These are phyloP conservation scores for Pistacia vera DNA, from an alignment of 345 rosid species.

Conservation along the genomic window DNA sequence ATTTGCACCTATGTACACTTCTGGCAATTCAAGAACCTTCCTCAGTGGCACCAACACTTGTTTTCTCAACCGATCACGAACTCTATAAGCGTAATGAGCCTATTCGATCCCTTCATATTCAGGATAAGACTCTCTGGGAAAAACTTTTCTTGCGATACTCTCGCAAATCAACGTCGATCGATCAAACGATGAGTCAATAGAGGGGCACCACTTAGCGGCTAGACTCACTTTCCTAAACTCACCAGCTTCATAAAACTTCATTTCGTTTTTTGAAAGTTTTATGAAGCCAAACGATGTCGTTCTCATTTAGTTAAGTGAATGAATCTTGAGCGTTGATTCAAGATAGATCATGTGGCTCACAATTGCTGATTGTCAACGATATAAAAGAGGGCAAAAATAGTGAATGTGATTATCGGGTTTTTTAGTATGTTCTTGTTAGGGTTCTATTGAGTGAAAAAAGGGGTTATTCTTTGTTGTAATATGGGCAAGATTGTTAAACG, in stretches of 20 bases:
- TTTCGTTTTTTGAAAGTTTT: constrained; percentile 20
- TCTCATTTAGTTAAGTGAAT: too few species aligned
- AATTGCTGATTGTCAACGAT: too few species aligned
- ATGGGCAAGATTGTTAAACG: too few species aligned
- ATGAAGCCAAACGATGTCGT: too few species aligned
- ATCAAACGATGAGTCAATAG: constrained; percentile 59
- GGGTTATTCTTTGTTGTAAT: too few species aligned
- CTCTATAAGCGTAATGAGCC: constrained; percentile 61
- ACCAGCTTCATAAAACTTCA: constrained; percentile 32
- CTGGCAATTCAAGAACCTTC: constrained; percentile 54
- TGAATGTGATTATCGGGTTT: too few species aligned
- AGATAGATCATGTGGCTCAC: too few species aligned
- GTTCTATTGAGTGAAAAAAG: too few species aligned
- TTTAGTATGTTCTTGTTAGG: too few species aligned
- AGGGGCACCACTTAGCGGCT: constrained; percentile 79
- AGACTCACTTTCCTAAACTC: constrained; percentile 44
- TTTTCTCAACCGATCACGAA: constrained; percentile 62
- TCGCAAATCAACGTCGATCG: constrained; percentile 50
- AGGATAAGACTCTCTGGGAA: constrained; percentile 37
- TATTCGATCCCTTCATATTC: constrained; percentile 67
- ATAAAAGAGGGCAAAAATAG: too few species aligned
- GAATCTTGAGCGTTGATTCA: too few species aligned
- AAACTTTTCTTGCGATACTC: constrained; percentile 53
- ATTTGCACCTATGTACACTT: constrained; percentile 58
- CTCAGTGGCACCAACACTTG: constrained; percentile 58